Evolutionary conservation across 129 eudicot genomes (phyloP).

Genomic region (Rutidosis leptorrhynchoides): DNA sequence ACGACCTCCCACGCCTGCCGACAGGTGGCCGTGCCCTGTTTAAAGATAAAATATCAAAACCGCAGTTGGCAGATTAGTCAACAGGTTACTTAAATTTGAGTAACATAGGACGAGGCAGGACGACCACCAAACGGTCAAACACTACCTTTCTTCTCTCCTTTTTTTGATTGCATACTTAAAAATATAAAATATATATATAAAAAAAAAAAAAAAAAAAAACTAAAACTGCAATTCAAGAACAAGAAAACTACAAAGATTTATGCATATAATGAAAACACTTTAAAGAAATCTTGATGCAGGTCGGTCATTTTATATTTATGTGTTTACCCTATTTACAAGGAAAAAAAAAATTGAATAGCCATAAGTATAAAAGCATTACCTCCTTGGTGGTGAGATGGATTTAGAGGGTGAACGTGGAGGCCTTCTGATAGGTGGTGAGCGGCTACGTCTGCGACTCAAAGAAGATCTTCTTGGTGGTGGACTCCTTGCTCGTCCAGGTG

Average conservation of each 20-base stretch:
- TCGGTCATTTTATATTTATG: neutral
- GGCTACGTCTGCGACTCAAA: conserved; percentile 76
- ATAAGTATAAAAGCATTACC: conserved; percentile 33
- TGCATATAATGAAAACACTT: neutral
- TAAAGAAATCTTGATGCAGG: neutral
- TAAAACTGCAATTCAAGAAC: neutral
- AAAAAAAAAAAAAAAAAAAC: neutral
- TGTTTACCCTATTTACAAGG: neutral
- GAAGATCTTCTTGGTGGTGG: conserved; percentile 97
- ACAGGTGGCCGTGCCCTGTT: conserved; percentile 63
- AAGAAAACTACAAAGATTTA: neutral
- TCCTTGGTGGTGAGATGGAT: conserved; percentile 82
- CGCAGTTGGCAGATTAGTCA: neutral
- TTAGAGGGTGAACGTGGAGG: conserved; percentile 69
- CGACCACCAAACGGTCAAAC: neutral
- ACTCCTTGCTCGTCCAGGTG: conserved; percentile 72
- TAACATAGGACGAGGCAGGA: neutral
- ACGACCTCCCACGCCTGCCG: conserved; percentile 69
- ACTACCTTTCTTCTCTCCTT: neutral
- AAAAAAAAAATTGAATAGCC: neutral
- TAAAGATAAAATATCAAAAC: neutral
- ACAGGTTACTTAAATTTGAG: neutral
- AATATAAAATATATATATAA: neutral
- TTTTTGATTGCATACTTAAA: neutral
- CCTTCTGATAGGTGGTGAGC: conserved; percentile 67